These are phyloP conservation scores for Manihot esculenta DNA, from an alignment of 441 rosid species.

Conservation along the genomic window DNA sequence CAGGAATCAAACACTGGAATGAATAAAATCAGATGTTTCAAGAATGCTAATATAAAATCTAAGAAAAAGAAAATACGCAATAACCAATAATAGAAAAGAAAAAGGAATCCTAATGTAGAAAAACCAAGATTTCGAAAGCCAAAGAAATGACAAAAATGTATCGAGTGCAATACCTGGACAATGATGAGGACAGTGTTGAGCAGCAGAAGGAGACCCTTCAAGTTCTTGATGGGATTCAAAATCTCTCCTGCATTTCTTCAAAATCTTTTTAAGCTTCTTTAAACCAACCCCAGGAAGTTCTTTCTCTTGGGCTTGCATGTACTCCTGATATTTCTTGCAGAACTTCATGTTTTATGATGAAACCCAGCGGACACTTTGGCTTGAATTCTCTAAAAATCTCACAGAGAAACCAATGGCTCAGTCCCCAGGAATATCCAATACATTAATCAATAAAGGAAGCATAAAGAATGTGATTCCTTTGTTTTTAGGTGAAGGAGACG, in stretches of 20 bases:
- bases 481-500: neutral
- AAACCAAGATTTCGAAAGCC: neutral
- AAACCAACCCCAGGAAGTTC: constrained; percentile 73
- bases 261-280: constrained; percentile 78
- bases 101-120: neutral
- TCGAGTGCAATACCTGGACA: constrained; percentile 46
- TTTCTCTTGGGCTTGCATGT: constrained; percentile 64
- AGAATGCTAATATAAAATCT: neutral
- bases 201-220: constrained; percentile 17
- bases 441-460: neutral
- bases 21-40: too few relatives aligned
- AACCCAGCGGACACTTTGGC: neutral
- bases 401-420: too few relatives aligned
- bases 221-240: constrained; percentile 28
- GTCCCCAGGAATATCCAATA: neutral
- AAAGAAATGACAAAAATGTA: neutral
- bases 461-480: too few relatives aligned
- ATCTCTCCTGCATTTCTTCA: constrained; percentile 61
- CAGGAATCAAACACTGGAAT: too few relatives aligned
- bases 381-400: neutral
- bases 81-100: neutral
- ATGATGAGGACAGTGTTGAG: constrained; percentile 51
- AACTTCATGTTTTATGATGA: constrained; percentile 59
- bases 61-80: neutral
- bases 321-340: constrained; percentile 83